These are phyloP conservation scores for Kokia cookei DNA, from an alignment of 441 rosid species.

Conservation along the genomic window DNA sequence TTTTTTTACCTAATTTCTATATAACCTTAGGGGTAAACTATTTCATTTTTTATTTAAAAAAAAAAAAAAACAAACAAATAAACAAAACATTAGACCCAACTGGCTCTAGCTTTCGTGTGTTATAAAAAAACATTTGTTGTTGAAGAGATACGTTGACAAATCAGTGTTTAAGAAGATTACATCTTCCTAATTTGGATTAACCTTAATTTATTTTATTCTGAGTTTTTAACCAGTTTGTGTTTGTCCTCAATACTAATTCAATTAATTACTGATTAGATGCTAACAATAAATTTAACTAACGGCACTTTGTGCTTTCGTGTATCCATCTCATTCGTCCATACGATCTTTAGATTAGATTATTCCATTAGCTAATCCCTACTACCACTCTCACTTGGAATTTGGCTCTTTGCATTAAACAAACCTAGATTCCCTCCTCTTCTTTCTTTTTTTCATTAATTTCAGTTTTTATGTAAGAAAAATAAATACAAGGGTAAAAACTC, in stretches of 20 bases:
- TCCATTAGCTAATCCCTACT: background rate
- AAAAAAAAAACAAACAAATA: background rate
- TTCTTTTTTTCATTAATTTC: background rate
- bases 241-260: background rate
- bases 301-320: background rate
- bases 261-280: background rate
- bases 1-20: background rate
- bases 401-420: background rate
- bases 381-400: background rate
- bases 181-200: conserved; percentile 10
- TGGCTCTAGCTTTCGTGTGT: conserved; percentile 26
- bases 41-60: background rate
- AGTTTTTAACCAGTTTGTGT: background rate
- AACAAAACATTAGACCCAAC: conserved; percentile 23
- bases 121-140: conserved; percentile 14
- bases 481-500: too few species aligned
- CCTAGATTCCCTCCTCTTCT: background rate
- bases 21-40: background rate
- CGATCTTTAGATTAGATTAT: background rate
- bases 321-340: background rate
- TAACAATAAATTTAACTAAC: background rate
- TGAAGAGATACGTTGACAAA: conserved; percentile 23
- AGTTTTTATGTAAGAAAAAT: background rate
- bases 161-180: conserved; percentile 5
- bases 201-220: conserved; percentile 3